These are phyloP conservation scores for Plasmodium vinckei DNA, from an alignment of 169 alveolate species.

Conservation along the genomic window DNA sequence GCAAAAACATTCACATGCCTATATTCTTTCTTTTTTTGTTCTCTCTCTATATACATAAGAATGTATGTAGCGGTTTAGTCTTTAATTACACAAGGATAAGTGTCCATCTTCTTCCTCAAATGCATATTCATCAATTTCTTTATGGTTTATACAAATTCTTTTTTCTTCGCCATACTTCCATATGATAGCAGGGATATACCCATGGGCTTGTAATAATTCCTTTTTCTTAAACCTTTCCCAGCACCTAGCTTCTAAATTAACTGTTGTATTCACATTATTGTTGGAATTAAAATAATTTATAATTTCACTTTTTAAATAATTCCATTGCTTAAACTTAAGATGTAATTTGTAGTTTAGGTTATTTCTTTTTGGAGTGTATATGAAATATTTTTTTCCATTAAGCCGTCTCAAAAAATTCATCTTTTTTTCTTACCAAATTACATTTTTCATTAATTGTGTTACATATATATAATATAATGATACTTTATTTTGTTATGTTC, in stretches of 20 bases:
- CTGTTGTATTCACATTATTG: conserved; percentile 41
- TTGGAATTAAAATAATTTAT: conserved; percentile 41
- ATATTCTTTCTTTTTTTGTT: too few species aligned
- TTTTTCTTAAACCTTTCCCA: conserved; percentile 74
- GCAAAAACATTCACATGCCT: too few species aligned
- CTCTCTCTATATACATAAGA: not conserved
- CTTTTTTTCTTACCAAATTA: not conserved
- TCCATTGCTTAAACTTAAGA: conserved; percentile 67
- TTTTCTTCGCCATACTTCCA: conserved; percentile 79
- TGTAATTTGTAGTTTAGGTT: conserved; percentile 59
- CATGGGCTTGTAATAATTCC: conserved; percentile 69
- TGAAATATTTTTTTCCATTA: conserved; percentile 28
- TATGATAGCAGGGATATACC: conserved; percentile 83
- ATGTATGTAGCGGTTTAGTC: not conserved
- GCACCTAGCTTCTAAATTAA: conserved; percentile 49
- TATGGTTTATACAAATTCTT: conserved; percentile 78
- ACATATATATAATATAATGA: too few species aligned
- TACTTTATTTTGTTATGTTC: too few species aligned
- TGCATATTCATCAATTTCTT: conserved; percentile 82
- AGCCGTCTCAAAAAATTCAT: conserved; percentile 25
- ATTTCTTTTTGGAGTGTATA: conserved; percentile 27
- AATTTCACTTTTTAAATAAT: conserved; percentile 52
- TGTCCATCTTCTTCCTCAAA: conserved; percentile 90
- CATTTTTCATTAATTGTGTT: too few species aligned
- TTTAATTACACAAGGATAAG: conserved; percentile 80